phyloP scores from a whole-genome alignment of 257 asterid genomes.

The Solanum medicagineum region DNA sequence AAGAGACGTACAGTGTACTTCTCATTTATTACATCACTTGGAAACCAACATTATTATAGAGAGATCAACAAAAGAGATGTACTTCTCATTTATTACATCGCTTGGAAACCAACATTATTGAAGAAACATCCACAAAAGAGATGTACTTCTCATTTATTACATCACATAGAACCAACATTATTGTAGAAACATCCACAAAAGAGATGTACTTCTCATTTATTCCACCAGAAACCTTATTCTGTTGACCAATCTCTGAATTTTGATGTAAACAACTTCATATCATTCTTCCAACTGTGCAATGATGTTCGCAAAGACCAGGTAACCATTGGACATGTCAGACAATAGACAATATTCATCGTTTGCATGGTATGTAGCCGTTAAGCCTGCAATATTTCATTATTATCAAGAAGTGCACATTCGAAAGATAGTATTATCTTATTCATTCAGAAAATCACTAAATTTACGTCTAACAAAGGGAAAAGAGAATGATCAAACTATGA shows the following conservation, averaged over 20 bases:
- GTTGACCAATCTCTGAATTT: background rate
- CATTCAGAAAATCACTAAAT: background rate
- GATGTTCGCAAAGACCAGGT: slow-evolving; percentile 58
- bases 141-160: too few relatives aligned
- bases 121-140: too few relatives aligned
- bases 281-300: slow-evolving; percentile 70
- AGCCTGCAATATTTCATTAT: slow-evolving; percentile 36
- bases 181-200: background rate
- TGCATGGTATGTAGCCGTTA: slow-evolving; percentile 96
- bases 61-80: background rate
- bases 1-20: background rate
- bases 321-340: slow-evolving; percentile 86
- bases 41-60: background rate
- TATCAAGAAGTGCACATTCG: background rate
- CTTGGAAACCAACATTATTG: too few relatives aligned
- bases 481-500: background rate
- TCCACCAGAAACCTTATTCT: background rate
- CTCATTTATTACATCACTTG: background rate
- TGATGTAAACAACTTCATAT: background rate
- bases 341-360: slow-evolving; percentile 87
- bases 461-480: background rate
- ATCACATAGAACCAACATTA: background rate
- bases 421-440: background rate
- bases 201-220: background rate
- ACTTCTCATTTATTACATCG: background rate